Base-by-base conservation (phyloP, 257 asterid genomes). In the Lycium ferocissimum region DNA sequence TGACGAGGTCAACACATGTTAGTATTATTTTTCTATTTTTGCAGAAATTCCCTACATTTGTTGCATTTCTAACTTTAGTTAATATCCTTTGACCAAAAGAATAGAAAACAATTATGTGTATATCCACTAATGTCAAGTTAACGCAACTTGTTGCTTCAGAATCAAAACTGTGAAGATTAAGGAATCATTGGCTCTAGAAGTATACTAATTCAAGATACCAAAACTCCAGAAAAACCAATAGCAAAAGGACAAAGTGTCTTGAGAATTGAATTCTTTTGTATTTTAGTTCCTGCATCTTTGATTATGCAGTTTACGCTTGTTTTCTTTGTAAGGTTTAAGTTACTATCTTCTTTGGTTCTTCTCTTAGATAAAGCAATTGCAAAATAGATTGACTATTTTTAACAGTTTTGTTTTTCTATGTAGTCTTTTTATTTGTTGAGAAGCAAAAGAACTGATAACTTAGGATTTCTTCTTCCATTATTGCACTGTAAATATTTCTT, bases 1-100 rank as follows among this genome's bases (percentile, higher is more conserved):
- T 73, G 98, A 95, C 86, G 99, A 95, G 92, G 99, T 95, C 73
- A 93, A 95, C 91, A 92, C 97, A 91, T 94, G 99, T 95, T 85
- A 65, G 89, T 70, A 33, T 35, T 22, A 35, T 53, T 33, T 53
- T 15, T 54, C 15, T 14, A 78, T 53, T 22, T 53, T 26, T 87
- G 79, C 59, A 61, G 15, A 69, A 79, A 45, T 53, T 80, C 85
- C 26, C 2, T 38, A 10, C 75, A 53, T 72, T 53, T 62, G 49
- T 63, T 53, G 65, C 65, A 51, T 78, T 78, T 26, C 17, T 51
- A 78, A 26, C 14, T 8, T 8, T 26, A 53, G 22, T 49, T 26
- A 26, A 51, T 49, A 20, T 76, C 13, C 1, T 26, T 51, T 2
- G 17, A 33, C 9, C 63, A 78, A 53, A 56, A 9, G 47, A 76